Base-by-base conservation (phyloP, 2,329 filamentous ascomycete species). In the Ilyonectria robusta region DNA sequence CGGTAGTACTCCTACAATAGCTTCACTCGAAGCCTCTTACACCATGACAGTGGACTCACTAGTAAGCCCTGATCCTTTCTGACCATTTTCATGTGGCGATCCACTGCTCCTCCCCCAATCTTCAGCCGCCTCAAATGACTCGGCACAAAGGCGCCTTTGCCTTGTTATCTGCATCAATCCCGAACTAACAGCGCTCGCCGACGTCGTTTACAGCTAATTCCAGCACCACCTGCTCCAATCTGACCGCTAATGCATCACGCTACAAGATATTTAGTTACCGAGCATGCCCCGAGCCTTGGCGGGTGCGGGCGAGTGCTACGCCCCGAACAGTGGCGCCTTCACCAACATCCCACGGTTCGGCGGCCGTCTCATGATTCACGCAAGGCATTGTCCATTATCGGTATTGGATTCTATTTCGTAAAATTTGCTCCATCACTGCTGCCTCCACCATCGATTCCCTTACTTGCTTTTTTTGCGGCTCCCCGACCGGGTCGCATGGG, bases 401-500 rank as follows among this genome's bases (percentile, higher is more conserved):
- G 11, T 33, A 33, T 33, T 11, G 6, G 31, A 2, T 11, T 33
- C 11, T 33, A 33, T 11, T 33, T 1, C 66, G 59, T 37, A 75
- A 19, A 21, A 62, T 66, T 50, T 70, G 58, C 72, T 84, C 84
- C n/a, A 85, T 83, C 50, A 85, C 80, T 0, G 85, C 85, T 53
- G 82, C 73, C 69, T 78, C 81, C 5, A 77, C 79, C 81, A 86
- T 83, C 37, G 80, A 75, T 50, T 78, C 75, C 37, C 77, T 72
- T 10, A 85, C 79, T 35, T 70, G 75, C 69, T 79, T 75, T 79
- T 85, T 86, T 0, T 78, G 82, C n/a, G 80, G 81, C 15, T 84
- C 81, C 1, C 78, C 73, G 2, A 83, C 81, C 59, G 81, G 81
- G 70, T 87, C 81, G 74, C 93, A 93, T n/a, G 91, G 91, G 65